These are phyloP conservation scores for Skeletonema marinoi DNA, from an alignment of 108 stramenopile species.

Conservation along the genomic window DNA sequence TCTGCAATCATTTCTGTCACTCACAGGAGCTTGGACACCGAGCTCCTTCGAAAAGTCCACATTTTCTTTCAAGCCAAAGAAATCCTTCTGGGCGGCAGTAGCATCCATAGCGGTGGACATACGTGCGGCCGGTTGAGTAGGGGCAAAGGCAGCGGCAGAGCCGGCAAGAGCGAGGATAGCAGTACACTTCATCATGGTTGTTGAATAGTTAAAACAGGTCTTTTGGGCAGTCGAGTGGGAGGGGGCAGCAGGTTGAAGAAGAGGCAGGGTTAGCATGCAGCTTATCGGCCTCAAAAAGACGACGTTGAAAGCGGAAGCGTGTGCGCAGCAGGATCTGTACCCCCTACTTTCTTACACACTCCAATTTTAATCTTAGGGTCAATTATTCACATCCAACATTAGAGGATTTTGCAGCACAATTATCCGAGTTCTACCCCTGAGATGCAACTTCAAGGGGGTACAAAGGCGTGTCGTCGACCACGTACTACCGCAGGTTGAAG, in stretches of 20 bases:
- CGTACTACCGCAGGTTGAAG: neutral
- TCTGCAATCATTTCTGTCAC: neutral
- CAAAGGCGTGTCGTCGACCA: neutral
- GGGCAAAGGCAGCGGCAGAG: conserved; percentile 37
- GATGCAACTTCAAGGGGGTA: neutral
- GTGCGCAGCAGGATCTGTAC: too few relatives aligned
- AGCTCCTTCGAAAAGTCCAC: conserved; percentile 75
- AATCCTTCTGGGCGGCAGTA: neutral
- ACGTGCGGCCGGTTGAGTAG: conserved; percentile 7
- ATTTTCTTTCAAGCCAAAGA: neutral
- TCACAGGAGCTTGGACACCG: conserved; percentile 76
- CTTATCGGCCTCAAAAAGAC: too few relatives aligned
- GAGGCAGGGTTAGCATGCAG: too few relatives aligned
- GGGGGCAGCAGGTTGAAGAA: too few relatives aligned
- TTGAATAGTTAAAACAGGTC: neutral
- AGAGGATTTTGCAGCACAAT: too few relatives aligned
- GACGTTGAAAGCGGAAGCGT: too few relatives aligned
- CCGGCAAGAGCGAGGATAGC: conserved; percentile 57
- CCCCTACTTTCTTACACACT: too few relatives aligned
- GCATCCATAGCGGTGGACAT: conserved; percentile 26
- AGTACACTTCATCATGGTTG: conserved; percentile 53
- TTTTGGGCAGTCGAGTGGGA: neutral
- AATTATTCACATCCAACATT: too few relatives aligned
- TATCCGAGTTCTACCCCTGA: neutral
- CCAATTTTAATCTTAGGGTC: too few relatives aligned